Evolutionary conservation across 2,329 filamentous ascomycete genomes (phyloP), one percentile per base, ranked within the genome.

Genomic region (Xylaria sp.): DNA sequence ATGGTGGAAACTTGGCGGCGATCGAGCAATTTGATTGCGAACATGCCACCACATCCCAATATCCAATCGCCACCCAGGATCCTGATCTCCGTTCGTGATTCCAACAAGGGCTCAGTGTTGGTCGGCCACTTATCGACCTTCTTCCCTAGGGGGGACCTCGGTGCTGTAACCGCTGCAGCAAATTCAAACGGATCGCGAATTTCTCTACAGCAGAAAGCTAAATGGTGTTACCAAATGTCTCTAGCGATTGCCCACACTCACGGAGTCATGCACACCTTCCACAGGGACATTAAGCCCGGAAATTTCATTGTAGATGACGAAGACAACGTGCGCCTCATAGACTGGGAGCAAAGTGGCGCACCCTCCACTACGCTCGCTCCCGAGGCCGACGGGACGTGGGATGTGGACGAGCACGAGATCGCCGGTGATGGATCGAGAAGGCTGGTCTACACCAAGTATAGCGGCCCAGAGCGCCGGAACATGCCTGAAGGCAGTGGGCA

Each of bases 341-440:
- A 47, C 42, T 47, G 42, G 42, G 42, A 47, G 42, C 42, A 47
- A 47, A 47, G 42, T 12, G 42, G n/a, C n/a, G 42, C 42, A 17
- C 42, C 42, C n/a, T 7, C n/a, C 6, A 17, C 42, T 19, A 47
- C 42, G 42, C 14, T 19, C 5, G 42, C 42, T 47, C 42, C 42
- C 6, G 42, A 47, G 12, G n/a, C n/a, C 6, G 42, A 47, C 42
- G 42, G 42, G 11, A 47, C 42, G 5, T 47, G 42, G 14, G 42
- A 47, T 19, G 42, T 47, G n/a, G 11, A 14, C 14, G 42, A 47
- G 12, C 14, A 17, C 5, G 42, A 19, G 14, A 4, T 12, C 14
- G n/a, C 42, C n/a, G n/a, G 14, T 14, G n/a, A 36, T 2, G 34
- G 34, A 7, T 36, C 34, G 11, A 36, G 8, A 11, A 36, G 11